Conservation (phyloP, 176 grass and related monocot species). For the Hsuehochloa calcarea region DNA sequence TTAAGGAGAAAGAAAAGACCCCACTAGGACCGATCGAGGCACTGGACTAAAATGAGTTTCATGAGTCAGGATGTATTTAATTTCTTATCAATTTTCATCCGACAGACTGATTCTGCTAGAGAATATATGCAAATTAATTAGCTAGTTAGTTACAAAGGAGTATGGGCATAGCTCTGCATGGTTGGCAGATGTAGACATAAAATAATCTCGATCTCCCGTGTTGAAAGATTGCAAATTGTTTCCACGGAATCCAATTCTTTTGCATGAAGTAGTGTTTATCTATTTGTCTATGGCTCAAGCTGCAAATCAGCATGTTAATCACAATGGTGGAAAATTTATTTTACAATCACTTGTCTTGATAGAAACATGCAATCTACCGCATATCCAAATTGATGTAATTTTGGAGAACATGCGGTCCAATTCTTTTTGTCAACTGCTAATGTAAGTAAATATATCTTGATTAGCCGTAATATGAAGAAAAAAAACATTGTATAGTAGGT, state of each 20-base stretch:
- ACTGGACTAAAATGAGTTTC: slow-evolving; percentile 13
- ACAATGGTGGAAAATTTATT: not conserved
- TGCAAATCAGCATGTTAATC: slow-evolving; percentile 12
- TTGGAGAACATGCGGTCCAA: not conserved
- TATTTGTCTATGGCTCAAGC: not conserved
- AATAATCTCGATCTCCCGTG: not conserved
- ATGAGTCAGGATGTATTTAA: not conserved
- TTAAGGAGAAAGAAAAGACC: not conserved
- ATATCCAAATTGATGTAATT: not conserved
- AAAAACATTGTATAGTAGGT: not conserved
- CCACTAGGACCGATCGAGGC: not conserved
- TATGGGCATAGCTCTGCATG: slow-evolving; percentile 1
- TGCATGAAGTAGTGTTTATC: not conserved
- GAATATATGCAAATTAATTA: slow-evolving; percentile 17
- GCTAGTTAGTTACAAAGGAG: slow-evolving; percentile 5
- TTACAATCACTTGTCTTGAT: not conserved
- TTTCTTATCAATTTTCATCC: not conserved
- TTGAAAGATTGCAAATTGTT: slow-evolving; percentile 32
- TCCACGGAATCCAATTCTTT: slow-evolving; percentile 29
- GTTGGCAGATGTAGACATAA: not conserved
- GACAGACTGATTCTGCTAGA: slow-evolving; percentile 24
- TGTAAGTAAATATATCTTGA: not conserved
- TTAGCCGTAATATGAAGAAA: not conserved
- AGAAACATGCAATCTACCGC: not conserved
- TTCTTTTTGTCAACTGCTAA: not conserved